Base-by-base conservation (phyloP, 495 filamentous ascomycete genomes). In the Lichenothelia convexa region DNA sequence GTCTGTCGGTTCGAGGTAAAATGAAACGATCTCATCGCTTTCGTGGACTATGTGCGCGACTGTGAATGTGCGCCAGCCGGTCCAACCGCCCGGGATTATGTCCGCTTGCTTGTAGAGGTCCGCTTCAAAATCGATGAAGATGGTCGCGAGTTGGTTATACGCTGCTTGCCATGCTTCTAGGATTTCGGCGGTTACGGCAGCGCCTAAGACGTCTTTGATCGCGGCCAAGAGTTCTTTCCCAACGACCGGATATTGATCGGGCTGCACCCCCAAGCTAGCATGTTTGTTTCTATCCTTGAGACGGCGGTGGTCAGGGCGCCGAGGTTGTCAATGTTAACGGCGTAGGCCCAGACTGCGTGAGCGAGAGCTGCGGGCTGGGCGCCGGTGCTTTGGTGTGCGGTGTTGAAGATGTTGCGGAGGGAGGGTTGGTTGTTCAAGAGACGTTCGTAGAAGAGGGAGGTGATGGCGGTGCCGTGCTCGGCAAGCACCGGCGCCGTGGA, bases 201-300 rank as follows among this genome's bases (percentile, higher is more conserved):
- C 64, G 11, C 75, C 75, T 1, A 83, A 65, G 0, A 83, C 72
- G 32, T 68, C 49, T 35, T 66, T 67, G 59, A 84, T 78, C 21
- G 76, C 73, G 34, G 65, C 66, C 34, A 84, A 62, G 5, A 83
- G 66, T 53, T 70, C 63, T 45, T 64, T 65, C 36, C 71, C 78
- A 20, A 84, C 78, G 34, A 78, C 67, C 30, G 65, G 48, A 57
- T 83, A 83, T 40, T 78, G 66, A 5, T 67, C 73, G 17, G 78
- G 68, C 38, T 65, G 55, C 44, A 84, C 70, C 53, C 70, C 70
- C 21, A 84, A 67, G 0, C 71, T 78, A 30, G 70, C 76, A 44
- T 84, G 78, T 55, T 82, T 82, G 53, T 78, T 64, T 47, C 73
- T 48, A 84, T 82, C 43, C 73, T 63, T 52, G 75, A 71, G n/a